These are phyloP conservation scores for Botrytis fragariae DNA, from an alignment of 2,329 filamentous ascomycete genomes.

Conservation along the genomic window DNA sequence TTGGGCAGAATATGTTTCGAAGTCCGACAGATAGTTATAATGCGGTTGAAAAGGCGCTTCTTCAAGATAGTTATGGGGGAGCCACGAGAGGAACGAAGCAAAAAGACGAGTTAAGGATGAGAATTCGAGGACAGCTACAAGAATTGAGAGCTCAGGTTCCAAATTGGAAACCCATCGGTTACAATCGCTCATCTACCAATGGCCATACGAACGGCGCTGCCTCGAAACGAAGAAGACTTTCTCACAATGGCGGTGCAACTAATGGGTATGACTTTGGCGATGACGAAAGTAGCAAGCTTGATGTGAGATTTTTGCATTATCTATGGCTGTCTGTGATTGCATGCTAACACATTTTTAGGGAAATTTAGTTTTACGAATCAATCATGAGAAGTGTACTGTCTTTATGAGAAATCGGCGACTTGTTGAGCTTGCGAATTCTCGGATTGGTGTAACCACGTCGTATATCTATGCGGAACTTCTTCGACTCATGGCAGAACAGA, in stretches of 20 bases:
- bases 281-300: conserved; percentile 46
- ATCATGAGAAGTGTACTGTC: conserved; percentile 81
- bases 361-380: conserved; percentile 72
- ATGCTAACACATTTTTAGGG: conserved; percentile 49
- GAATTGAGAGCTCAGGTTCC: conserved; percentile 48
- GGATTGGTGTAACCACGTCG: conserved; percentile 70
- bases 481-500: conserved; percentile 64
- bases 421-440: conserved; percentile 66
- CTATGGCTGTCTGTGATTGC: conserved; percentile 17
- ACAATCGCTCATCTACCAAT: conserved; percentile 23
- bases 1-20: conserved; percentile 55
- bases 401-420: conserved; percentile 78
- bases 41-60: conserved; percentile 62
- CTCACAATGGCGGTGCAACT: conserved; percentile 45
- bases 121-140: conserved; percentile 52
- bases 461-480: conserved; percentile 76
- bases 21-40: conserved; percentile 59
- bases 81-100: conserved; percentile 62
- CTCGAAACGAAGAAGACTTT: conserved; percentile 54
- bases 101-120: conserved; percentile 59
- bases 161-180: conserved; percentile 33
- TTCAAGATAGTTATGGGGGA: conserved; percentile 51
- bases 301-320: conserved; percentile 46
- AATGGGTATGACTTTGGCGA: conserved; percentile 42
- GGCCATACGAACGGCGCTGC: conserved; percentile 30